phyloP scores from a whole-genome alignment of 2,329 filamentous ascomycete species.

The Colletotrichum cereale region DNA sequence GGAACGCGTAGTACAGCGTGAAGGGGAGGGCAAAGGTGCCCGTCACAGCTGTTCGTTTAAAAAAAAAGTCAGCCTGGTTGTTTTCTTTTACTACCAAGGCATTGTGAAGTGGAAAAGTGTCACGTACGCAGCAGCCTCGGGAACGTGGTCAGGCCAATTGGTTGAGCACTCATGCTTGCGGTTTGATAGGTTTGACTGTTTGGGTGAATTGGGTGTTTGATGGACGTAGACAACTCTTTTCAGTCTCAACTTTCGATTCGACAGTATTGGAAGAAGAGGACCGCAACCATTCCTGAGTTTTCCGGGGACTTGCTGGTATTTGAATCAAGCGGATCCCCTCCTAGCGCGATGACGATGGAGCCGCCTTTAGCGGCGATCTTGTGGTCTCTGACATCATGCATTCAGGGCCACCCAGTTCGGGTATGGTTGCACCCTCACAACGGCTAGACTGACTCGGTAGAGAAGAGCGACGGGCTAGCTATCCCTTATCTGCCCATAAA shows the following conservation, averaged over 20 bases:
- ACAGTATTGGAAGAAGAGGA: no score
- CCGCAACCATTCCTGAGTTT: no score
- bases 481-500: not conserved
- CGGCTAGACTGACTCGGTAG: not conserved
- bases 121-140: slow-evolving; percentile 33
- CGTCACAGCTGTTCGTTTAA: slow-evolving; percentile 10
- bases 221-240: not conserved
- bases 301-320: not conserved
- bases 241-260: rapidly evolving
- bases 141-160: slow-evolving; percentile 24
- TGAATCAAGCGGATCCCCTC: not conserved
- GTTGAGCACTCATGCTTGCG: slow-evolving; percentile 15
- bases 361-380: not conserved
- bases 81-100: not conserved
- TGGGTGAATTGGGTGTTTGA: no score
- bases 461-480: not conserved
- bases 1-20: slow-evolving; percentile 29
- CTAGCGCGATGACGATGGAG: not conserved
- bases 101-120: not conserved
- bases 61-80: not conserved
- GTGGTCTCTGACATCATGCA: slow-evolving; percentile 9
- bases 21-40: slow-evolving; percentile 30
- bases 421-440: not conserved
- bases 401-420: not conserved
- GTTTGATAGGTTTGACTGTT: not conserved